Conservation (phyloP, 2,329 filamentous ascomycete genomes). For the Hymenoscyphus linearis region DNA sequence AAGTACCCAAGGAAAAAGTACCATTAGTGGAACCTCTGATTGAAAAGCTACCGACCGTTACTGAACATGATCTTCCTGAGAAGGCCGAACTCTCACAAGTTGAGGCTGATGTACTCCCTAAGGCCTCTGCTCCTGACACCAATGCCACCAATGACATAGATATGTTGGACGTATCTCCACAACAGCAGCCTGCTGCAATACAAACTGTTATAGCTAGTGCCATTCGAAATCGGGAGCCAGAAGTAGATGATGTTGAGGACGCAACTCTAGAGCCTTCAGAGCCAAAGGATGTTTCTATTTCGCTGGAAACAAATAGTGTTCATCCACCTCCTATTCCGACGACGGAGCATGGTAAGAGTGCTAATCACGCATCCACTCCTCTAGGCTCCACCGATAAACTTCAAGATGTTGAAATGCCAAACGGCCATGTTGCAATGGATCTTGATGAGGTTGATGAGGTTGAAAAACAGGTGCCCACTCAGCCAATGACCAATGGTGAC, state of each 20-base stretch:
- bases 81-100: background rate
- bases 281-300: background rate
- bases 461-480: background rate
- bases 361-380: background rate
- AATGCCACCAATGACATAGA: background rate
- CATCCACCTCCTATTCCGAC: background rate
- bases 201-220: background rate
- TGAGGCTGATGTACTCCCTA: background rate
- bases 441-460: background rate
- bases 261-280: background rate
- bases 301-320: background rate
- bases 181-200: background rate
- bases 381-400: background rate
- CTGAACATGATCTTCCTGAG: background rate
- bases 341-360: background rate
- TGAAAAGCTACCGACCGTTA: background rate
- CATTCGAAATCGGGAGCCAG: background rate
- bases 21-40: background rate
- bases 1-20: background rate
- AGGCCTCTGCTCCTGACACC: background rate
- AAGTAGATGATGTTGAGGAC: background rate
- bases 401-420: background rate
- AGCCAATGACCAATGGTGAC: background rate
- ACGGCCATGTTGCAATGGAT: slow-evolving; percentile 5
- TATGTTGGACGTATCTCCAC: background rate